Evolutionary conservation across 2,329 filamentous ascomycete species (phyloP).

Genomic region (Trichoderma afroharzianum): DNA sequence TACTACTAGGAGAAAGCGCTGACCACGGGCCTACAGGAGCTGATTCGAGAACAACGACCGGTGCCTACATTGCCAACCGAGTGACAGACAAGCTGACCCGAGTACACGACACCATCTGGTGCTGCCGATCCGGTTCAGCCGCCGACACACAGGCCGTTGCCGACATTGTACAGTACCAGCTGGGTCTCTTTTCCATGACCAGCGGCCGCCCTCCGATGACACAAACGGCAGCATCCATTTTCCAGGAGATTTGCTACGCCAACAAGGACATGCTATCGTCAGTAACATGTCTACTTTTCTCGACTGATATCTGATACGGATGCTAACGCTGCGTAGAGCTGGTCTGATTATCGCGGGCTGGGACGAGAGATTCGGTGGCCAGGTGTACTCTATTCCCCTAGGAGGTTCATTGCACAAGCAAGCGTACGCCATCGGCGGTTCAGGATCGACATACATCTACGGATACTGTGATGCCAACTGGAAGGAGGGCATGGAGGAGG

Average conservation of each 20-base stretch:
- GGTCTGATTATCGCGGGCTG: constrained; percentile 98
- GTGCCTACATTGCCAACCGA: constrained; percentile 97
- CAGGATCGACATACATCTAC: constrained; percentile 98
- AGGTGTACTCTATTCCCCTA: constrained; percentile 95
- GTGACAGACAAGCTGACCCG: constrained; percentile 99
- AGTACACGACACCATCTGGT: constrained; percentile 99
- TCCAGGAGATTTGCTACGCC: constrained; percentile 96
- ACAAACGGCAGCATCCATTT: constrained; percentile 90
- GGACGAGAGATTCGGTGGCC: constrained; percentile 89
- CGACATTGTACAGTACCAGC: constrained; percentile 95
- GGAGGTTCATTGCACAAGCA: constrained; percentile 98
- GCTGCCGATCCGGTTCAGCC: constrained; percentile 94
- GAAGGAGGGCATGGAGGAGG: constrained; percentile 90
- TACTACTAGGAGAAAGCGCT: constrained; percentile 1
- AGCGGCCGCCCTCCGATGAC: constrained; percentile 91
- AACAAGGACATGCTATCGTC: constrained; percentile 94
- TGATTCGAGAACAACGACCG: constrained; percentile 95
- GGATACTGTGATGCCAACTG: constrained; percentile 97
- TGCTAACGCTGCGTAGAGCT: constrained; percentile 56
- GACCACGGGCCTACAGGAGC: constrained; percentile 55
- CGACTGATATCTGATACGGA: neutral
- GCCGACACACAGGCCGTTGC: constrained; percentile 97
- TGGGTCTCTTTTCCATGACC: constrained; percentile 85
- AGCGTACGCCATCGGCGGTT: constrained; percentile 90
- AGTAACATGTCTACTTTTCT: constrained; percentile 30